Evolutionary conservation across 352 stramenopile genomes (phyloP), one percentile per base, ranked within the genome.

Genomic region (Globisporangium viniferum): DNA sequence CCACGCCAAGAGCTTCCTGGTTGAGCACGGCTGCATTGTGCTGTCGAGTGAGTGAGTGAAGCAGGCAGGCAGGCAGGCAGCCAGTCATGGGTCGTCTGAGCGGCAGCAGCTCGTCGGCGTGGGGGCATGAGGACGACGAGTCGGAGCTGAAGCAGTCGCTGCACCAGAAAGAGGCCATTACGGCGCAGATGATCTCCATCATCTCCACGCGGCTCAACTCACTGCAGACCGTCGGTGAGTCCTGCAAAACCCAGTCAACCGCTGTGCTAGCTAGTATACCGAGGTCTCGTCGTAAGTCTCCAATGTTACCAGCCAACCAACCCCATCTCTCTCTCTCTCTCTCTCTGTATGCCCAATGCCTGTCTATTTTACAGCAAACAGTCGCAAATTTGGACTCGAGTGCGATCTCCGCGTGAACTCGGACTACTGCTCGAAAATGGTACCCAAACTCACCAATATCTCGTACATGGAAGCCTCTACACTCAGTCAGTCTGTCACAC

Each of bases 111-210:
- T 33, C 53, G 6, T 29, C 44, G 5, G 46, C 66, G n/a, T 79
- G 73, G 39, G 39, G 39, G 67, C 76, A 63, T 18, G 75, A 80
- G 31, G 78, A 80, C 3, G 73, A 79, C 7, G 71, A 82, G 10
- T 60, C 65, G 14, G 73, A 78, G 55, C 44, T 80, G 33, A 85
- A 90, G 66, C 79, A 89, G 66, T 86, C 85, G 58, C 70, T 89
- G 57, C 75, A 85, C 33, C 83, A 93, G 68, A 93, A 93, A 65
- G 85, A 90, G 49, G 81, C 79, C 2, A 82, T 93, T 62, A 92
- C 85, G 20, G 76, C 80, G 29, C 85, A 93, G 67, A 93, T 93
- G 83, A 93, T 93, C 59, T 82, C 77, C 35, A 90, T 93, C 71
- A 87, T 93, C 57, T 90, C 84, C 18, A 75, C 80, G 24, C 75